Conservation (phyloP, 257 asterid genomes). For the Solanum chiquidenum region DNA sequence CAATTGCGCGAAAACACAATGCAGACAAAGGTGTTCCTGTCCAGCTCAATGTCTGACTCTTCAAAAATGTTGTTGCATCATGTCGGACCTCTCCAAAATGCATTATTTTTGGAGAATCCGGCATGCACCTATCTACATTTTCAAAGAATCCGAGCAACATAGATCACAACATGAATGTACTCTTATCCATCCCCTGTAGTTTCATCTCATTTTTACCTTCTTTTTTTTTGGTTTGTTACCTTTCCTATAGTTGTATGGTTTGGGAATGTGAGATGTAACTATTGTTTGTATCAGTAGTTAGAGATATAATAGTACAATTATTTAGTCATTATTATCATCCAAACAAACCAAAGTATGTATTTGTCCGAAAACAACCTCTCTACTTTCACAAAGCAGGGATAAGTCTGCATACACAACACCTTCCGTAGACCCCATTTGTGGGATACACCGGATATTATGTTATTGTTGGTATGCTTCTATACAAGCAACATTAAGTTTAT, state of each 20-base stretch:
- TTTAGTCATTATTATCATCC: neutral
- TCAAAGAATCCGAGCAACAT: neutral
- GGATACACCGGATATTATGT: neutral
- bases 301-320: neutral
- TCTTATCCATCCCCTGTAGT: neutral
- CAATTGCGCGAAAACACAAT: slow-evolving; percentile 5
- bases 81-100: neutral
- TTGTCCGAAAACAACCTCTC: neutral
- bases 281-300: neutral
- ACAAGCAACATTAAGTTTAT: neutral
- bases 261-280: slow-evolving; percentile 1
- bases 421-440: neutral
- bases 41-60: slow-evolving; percentile 11
- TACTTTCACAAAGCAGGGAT: neutral
- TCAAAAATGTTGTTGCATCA: neutral
- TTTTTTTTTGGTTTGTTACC: neutral
- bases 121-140: neutral
- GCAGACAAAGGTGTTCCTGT: slow-evolving; percentile 1
- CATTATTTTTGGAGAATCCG: neutral
- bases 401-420: neutral
- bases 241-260: neutral
- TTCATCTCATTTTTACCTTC: neutral
- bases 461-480: neutral
- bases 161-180: neutral
- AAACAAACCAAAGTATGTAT: neutral